Evolutionary conservation across 306 rosid genomes (phyloP).

Genomic region (Gynostemma pentaphyllum): DNA sequence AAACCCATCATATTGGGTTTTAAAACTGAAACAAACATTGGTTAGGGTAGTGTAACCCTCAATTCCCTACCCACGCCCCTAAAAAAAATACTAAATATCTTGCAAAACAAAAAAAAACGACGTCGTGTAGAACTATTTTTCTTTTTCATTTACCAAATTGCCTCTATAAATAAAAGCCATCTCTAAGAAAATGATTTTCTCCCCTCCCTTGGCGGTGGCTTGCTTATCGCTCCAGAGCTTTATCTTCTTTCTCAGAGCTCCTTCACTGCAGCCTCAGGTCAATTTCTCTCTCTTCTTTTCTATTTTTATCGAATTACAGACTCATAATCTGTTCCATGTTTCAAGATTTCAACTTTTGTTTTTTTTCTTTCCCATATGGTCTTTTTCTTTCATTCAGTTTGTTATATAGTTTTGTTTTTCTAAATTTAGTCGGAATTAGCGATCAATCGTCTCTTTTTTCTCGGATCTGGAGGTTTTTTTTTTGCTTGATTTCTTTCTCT

Average conservation of each 20-base stretch:
- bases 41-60: too few relatives aligned
- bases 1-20: too few relatives aligned
- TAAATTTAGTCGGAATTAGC: not conserved
- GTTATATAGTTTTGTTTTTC: not conserved
- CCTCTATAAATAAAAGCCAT: not conserved
- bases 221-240: constrained; percentile 11
- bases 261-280: constrained; percentile 9
- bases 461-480: constrained; percentile 6
- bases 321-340: not conserved
- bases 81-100: not conserved
- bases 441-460: not conserved
- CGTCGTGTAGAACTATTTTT: not conserved
- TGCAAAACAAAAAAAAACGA: not conserved
- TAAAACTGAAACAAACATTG: too few relatives aligned
- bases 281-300: not conserved
- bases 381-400: not conserved
- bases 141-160: not conserved
- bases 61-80: too few relatives aligned
- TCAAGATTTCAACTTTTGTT: not conserved
- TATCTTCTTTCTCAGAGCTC: not conserved
- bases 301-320: too few relatives aligned
- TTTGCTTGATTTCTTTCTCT: not conserved
- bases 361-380: not conserved
- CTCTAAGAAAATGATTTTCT: not conserved
- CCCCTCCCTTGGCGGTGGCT: constrained; percentile 16